phyloP scores from a whole-genome alignment of 2,329 filamentous ascomycete genomes.

The Fusarium tanahbumbuense region DNA sequence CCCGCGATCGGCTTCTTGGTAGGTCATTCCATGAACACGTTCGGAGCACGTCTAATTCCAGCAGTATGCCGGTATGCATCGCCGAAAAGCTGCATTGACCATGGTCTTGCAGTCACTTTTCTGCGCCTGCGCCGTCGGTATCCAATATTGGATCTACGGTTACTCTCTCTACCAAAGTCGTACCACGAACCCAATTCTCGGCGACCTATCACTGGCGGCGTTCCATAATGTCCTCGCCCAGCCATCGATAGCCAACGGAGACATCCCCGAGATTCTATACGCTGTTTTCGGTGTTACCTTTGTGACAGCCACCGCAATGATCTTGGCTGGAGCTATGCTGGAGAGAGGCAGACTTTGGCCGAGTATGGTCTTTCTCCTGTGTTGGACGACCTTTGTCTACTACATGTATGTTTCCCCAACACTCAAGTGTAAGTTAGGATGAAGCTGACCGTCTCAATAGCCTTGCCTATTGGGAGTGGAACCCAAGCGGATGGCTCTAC shows the following conservation, averaged over 20 bases:
- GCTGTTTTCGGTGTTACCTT: slow-evolving; percentile 54
- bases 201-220: slow-evolving; percentile 52
- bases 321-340: slow-evolving; percentile 54
- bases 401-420: slow-evolving; percentile 49
- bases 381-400: slow-evolving; percentile 74
- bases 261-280: slow-evolving; percentile 54
- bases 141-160: slow-evolving; percentile 62
- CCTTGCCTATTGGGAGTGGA: slow-evolving; percentile 76
- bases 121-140: slow-evolving; percentile 57
- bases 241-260: slow-evolving; percentile 52
- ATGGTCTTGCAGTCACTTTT: slow-evolving; percentile 62
- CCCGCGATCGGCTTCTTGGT: slow-evolving; percentile 54
- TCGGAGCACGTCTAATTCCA: not conserved
- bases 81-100: slow-evolving; percentile 54
- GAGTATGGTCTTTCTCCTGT: slow-evolving; percentile 72
- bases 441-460: not conserved
- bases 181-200: slow-evolving; percentile 51
- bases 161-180: slow-evolving; percentile 57
- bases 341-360: slow-evolving; percentile 53
- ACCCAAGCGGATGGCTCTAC: slow-evolving; percentile 72
- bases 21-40: accelerated
- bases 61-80: slow-evolving; percentile 53
- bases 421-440: accelerated
- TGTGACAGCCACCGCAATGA: slow-evolving; percentile 55
- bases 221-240: slow-evolving; percentile 53